Conservation (phyloP, 306 rosid genomes). For the Sesbania bispinosa region DNA sequence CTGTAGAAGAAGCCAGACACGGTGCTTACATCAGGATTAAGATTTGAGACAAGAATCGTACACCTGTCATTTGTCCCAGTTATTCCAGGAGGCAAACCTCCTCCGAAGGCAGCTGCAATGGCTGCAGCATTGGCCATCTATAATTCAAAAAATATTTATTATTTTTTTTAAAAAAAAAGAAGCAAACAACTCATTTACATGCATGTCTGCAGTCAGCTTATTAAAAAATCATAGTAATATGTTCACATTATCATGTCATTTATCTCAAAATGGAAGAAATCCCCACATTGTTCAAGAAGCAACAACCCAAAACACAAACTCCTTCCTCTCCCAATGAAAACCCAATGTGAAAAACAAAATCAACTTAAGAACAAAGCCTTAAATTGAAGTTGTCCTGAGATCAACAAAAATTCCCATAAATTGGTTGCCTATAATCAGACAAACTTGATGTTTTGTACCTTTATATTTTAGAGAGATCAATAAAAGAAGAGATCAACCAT, state of each 20-base stretch:
- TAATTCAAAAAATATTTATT: background rate
- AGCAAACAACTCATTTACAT: background rate
- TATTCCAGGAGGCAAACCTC: constrained; percentile 92
- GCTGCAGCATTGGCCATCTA: constrained; percentile 93
- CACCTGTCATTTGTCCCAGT: constrained; percentile 93
- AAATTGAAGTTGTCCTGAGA: background rate
- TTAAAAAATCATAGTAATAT: background rate
- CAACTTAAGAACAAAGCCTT: background rate
- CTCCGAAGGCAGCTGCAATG: constrained; percentile 85
- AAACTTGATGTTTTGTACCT: background rate
- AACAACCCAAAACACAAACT: background rate
- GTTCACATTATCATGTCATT: background rate
- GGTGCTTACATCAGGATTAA: constrained; percentile 79
- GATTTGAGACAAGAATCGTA: constrained; percentile 81
- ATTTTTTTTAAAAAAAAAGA: background rate
- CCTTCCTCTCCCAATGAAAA: too few relatives aligned
- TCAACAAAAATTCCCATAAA: background rate
- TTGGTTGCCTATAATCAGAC: background rate
- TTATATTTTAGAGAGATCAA: background rate
- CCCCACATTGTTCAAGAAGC: constrained; percentile 3
- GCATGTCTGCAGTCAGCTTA: background rate
- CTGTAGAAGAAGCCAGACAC: background rate
- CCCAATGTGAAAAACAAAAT: background rate
- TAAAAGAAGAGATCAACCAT: background rate
- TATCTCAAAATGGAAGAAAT: background rate